Evolutionary conservation across 176 grass and related monocot species (phyloP).

Genomic region (Triticum aestivum): IWGSC_CS_RefSeq_v2.1 NC_057807.1:451472644-451473143

Average conservation of each 20-base stretch:
- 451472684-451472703: constrained; percentile 9
- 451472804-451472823: neutral
- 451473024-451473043: constrained; percentile 28
- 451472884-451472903: constrained; percentile 4
- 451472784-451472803: neutral
- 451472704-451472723: constrained; percentile 21
- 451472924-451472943: neutral
- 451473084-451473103: constrained; percentile 29
- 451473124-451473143: constrained; percentile 21
- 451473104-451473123: constrained; percentile 50
- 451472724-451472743: neutral
- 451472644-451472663: constrained; percentile 10
- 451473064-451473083: constrained; percentile 11
- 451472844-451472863: neutral
- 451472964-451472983: neutral
- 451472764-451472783: neutral
- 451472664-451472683: constrained; percentile 38
- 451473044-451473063: neutral
- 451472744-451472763: neutral
- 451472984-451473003: constrained; percentile 40
- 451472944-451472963: neutral
- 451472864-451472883: neutral
- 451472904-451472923: neutral
- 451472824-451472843: neutral
- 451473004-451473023: constrained; percentile 28